These are phyloP conservation scores for Chaetomiaceae sp. DNA, from an alignment of 2,329 filamentous ascomycete species.

Conservation along the genomic window DNA sequence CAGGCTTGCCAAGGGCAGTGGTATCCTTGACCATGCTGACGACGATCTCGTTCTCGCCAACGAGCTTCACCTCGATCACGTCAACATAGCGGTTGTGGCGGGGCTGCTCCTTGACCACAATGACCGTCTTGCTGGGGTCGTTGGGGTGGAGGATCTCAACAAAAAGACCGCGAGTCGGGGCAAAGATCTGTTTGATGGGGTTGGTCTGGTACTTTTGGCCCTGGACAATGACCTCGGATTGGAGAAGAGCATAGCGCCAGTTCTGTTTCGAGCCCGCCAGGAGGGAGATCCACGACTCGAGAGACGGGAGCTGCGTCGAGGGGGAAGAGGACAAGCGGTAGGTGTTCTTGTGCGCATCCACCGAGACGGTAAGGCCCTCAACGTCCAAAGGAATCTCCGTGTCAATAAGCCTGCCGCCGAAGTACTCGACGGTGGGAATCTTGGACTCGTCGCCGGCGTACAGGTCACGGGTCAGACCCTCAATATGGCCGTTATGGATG, in stretches of 20 bases:
- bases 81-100: constrained; percentile 81
- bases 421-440: constrained; percentile 88
- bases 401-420: constrained; percentile 80
- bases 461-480: constrained; percentile 69
- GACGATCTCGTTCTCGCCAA: constrained; percentile 70
- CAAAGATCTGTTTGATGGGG: constrained; percentile 86
- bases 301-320: constrained; percentile 66
- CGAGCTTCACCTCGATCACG: constrained; percentile 79
- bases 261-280: constrained; percentile 81
- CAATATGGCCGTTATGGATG: constrained; percentile 84
- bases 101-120: constrained; percentile 82
- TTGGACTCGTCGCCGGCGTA: constrained; percentile 68
- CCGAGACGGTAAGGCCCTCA: constrained; percentile 78
- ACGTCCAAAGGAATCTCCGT: constrained; percentile 68
- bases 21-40: constrained; percentile 92
- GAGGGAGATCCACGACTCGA: constrained; percentile 81
- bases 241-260: constrained; percentile 93
- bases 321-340: constrained; percentile 78
- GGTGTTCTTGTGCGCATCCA: constrained; percentile 72
- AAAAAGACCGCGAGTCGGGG: constrained; percentile 77
- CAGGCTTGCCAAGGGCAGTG: constrained; percentile 75
- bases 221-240: constrained; percentile 88
- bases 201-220: constrained; percentile 97
- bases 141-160: constrained; percentile 84
- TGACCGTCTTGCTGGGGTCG: constrained; percentile 75